Conservation (phyloP, 305 asterid genomes). For the Coffea humblotiana region DNA sequence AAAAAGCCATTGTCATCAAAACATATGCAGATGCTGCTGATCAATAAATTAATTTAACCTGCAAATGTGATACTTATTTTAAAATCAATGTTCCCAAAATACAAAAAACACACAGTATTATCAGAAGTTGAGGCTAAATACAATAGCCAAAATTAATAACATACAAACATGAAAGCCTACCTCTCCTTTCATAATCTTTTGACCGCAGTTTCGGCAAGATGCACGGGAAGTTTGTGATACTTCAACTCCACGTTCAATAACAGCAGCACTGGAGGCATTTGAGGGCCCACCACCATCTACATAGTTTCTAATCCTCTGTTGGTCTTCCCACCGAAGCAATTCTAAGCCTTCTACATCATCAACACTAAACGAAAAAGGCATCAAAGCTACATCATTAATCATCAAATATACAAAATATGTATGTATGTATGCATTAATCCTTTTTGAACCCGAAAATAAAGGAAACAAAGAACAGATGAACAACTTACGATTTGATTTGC, state of each 20-base stretch:
- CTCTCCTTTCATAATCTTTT: slow-evolving; percentile 83
- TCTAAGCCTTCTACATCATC: slow-evolving; percentile 94
- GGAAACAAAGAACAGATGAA: not conserved
- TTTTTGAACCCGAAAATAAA: not conserved
- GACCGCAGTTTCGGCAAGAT: slow-evolving; percentile 63
- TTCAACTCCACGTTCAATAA: slow-evolving; percentile 56
- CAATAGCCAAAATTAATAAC: slow-evolving; percentile 6
- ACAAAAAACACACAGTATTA: not conserved
- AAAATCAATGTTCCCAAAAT: not conserved
- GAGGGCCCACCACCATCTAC: slow-evolving; percentile 41
- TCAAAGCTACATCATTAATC: not conserved
- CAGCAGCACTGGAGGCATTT: slow-evolving; percentile 38
- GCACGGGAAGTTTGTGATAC: slow-evolving; percentile 84
- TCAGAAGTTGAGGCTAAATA: not conserved
- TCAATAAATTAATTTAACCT: not conserved
- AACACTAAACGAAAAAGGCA: slow-evolving; percentile 38
- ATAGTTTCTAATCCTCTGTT: slow-evolving; percentile 71
- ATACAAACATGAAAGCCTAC: slow-evolving; percentile 33
- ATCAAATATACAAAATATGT: not conserved
- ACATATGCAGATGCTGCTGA: not conserved
- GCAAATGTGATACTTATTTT: not conserved
- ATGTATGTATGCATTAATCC: not conserved
- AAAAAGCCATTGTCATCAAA: not conserved
- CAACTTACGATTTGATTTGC: slow-evolving; percentile 71
- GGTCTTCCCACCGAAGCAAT: slow-evolving; percentile 95